Conservation (phyloP, 2,329 filamentous ascomycete species). For the Pseudogymnoascus sp. region DNA sequence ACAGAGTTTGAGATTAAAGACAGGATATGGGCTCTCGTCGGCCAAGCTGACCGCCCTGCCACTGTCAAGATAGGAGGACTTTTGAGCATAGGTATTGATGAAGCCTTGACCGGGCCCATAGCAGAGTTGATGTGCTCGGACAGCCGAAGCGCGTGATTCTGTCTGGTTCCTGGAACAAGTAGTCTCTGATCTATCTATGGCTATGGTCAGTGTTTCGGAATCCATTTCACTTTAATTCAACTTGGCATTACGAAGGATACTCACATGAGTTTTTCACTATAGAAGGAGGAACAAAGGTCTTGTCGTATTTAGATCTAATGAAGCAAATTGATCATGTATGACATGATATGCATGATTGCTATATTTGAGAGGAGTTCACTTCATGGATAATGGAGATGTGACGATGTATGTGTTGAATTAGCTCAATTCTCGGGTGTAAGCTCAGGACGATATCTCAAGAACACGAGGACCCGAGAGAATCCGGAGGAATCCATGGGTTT, state of each 20-base stretch:
- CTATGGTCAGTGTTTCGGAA: not conserved
- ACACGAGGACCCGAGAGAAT: too few species aligned
- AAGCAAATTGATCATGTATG: not conserved
- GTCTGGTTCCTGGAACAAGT: not conserved
- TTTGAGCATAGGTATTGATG: not conserved
- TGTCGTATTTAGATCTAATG: not conserved
- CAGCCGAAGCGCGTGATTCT: not conserved
- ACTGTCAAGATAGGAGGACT: not conserved
- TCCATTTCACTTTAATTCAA: not conserved
- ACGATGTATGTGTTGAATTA: too few species aligned
- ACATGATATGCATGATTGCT: not conserved
- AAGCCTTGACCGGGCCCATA: not conserved
- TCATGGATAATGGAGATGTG: too few species aligned
- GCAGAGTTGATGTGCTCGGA: not conserved
- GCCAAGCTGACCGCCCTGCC: not conserved
- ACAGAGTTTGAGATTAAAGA: conserved; percentile 25
- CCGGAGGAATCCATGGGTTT: too few species aligned
- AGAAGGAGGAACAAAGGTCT: not conserved
- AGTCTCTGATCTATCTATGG: not conserved
- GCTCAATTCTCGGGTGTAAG: too few species aligned
- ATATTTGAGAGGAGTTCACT: not conserved
- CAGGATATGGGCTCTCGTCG: conserved; percentile 12
- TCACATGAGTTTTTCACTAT: not conserved
- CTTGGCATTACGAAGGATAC: not conserved
- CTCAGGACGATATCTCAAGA: too few species aligned